Evolutionary conservation across 768 basidiomycete genomes (phyloP).

Genomic region (Rhizopogon rudus): DNA sequence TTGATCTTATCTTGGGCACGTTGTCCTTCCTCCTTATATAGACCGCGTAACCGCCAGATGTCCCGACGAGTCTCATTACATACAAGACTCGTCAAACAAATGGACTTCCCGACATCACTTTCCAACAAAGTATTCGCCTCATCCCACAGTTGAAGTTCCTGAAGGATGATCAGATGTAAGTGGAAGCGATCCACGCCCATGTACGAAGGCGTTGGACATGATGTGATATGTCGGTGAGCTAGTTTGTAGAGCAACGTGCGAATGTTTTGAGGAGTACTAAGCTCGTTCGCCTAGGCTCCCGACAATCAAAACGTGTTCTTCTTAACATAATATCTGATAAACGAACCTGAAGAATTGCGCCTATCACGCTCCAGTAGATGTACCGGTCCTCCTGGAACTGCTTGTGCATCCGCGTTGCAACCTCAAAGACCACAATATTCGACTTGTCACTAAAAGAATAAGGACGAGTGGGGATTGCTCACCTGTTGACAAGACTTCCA

Average conservation of each 20-base stretch:
- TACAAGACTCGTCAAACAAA: conserved; percentile 66
- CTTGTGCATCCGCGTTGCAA: conserved; percentile 78
- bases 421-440: conserved; percentile 32
- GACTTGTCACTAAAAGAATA: conserved; percentile 1
- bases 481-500: conserved; percentile 90
- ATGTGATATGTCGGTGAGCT: conserved; percentile 67
- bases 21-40: conserved; percentile 56
- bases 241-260: conserved; percentile 68
- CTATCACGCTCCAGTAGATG: conserved; percentile 79
- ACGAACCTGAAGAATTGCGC: conserved; percentile 71
- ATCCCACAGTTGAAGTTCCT: conserved; percentile 60
- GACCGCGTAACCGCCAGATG: conserved; percentile 55
- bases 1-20: conserved; percentile 53
- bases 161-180: conserved; percentile 67
- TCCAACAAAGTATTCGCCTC: conserved; percentile 68
- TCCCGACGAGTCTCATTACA: conserved; percentile 75
- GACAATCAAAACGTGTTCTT: neutral
- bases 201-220: conserved; percentile 59
- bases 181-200: conserved; percentile 71
- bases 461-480: conserved; percentile 4
- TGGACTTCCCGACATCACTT: conserved; percentile 59
- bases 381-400: conserved; percentile 80
- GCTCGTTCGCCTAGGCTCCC: conserved; percentile 62
- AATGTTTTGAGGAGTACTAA: conserved; percentile 55
- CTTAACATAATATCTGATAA: neutral